Percentiles rank a stretch among this genome's conserved stretches.
Evolutionary conservation across 495 filamentous ascomycete species (phyloP).

Genomic region (Tuber indicum): DNA sequence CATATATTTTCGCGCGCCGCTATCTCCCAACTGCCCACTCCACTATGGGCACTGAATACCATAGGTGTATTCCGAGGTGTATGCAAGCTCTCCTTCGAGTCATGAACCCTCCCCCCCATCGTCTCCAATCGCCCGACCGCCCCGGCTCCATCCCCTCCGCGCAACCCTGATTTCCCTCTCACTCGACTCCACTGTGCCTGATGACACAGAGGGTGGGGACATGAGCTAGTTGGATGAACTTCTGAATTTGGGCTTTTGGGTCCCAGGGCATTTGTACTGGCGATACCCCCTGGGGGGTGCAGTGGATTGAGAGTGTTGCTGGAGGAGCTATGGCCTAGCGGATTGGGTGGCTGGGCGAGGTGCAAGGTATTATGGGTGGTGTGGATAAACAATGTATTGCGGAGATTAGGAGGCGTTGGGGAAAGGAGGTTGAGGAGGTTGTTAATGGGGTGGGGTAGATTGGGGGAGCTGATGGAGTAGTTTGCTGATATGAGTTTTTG

Average conservation of each 20-base stretch:
- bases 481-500: too few relatives aligned
- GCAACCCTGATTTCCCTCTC: constrained; percentile 39
- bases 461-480: not conserved
- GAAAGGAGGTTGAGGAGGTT: not conserved
- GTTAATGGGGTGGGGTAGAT: not conserved
- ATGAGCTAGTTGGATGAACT: not conserved
- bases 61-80: constrained; percentile 35
- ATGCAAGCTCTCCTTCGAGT: constrained; percentile 44
- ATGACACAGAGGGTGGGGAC: constrained; percentile 28
- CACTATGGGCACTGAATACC: constrained; percentile 16
- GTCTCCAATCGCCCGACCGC: constrained; percentile 41
- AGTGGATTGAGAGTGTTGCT: too few relatives aligned
- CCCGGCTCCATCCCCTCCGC: constrained; percentile 14
- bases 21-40: not conserved
- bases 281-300: constrained; percentile 4
- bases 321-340: too few relatives aligned
- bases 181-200: constrained; percentile 25
- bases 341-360: too few relatives aligned
- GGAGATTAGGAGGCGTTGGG: constrained; percentile 17
- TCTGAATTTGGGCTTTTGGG: constrained; percentile 9
- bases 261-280: constrained; percentile 12
- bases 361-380: constrained; percentile 8
- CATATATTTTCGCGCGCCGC: not conserved
- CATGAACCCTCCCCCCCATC: constrained; percentile 41
- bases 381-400: constrained; percentile 11